Evolutionary conservation across 169 alveolate species (phyloP).

Genomic region (Plasmodium knowlesi): DNA sequence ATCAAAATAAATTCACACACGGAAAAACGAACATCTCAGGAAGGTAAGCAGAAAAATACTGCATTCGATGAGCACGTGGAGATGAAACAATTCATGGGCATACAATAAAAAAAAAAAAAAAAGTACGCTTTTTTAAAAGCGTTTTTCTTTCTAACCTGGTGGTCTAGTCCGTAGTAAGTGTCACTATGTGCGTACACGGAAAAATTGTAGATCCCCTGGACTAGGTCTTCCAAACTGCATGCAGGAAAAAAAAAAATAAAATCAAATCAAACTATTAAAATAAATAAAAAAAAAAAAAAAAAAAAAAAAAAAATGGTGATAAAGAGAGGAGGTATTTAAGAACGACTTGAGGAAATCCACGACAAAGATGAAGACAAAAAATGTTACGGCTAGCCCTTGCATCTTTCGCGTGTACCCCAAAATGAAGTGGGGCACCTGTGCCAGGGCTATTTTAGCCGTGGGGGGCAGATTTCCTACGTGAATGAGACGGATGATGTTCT

Average conservation of each 20-base stretch:
- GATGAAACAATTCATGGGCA: neutral
- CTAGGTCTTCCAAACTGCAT: constrained; percentile 39
- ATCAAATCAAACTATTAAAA: too few species aligned
- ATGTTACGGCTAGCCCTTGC: neutral
- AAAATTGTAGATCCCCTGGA: constrained; percentile 30
- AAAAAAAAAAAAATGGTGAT: neutral
- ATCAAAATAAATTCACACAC: neutral
- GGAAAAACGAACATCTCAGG: neutral
- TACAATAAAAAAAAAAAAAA: neutral
- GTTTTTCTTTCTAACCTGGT: constrained; percentile 23
- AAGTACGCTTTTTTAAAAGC: neutral
- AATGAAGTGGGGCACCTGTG: neutral
- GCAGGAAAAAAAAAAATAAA: neutral
- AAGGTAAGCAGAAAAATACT: neutral
- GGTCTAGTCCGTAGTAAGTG: constrained; percentile 53
- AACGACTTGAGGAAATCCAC: neutral
- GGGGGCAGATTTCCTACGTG: constrained; percentile 12
- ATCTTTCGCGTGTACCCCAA: neutral
- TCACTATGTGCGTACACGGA: constrained; percentile 39
- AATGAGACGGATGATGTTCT: constrained; percentile 36
- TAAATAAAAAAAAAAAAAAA: neutral
- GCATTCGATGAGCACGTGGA: neutral
- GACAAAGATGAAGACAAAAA: neutral
- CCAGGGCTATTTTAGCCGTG: neutral
- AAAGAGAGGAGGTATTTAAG: neutral